Percentiles rank a stretch among this genome's conserved stretches.
Evolutionary conservation across 305 asterid genomes (phyloP).

Genomic region (Rubia peregrina): DNA sequence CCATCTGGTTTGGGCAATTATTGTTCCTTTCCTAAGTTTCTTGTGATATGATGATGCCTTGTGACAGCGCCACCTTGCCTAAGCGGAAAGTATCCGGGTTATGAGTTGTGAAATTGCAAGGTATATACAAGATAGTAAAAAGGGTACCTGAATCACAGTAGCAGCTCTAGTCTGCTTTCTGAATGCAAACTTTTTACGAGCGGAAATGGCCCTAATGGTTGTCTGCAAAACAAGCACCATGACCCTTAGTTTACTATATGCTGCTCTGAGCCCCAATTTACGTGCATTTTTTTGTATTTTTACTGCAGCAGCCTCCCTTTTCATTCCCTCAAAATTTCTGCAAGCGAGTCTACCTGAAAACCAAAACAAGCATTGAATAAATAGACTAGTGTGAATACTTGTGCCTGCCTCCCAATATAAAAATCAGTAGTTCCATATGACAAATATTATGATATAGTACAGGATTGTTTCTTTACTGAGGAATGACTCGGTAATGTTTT

Average conservation of each 20-base stretch:
- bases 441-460: neutral
- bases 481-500: slow-evolving; percentile 12
- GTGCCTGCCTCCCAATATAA: neutral
- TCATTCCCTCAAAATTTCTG: slow-evolving; percentile 48
- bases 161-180: slow-evolving; percentile 81
- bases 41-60: slow-evolving; percentile 49
- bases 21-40: slow-evolving; percentile 68
- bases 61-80: slow-evolving; percentile 91
- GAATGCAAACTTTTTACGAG: slow-evolving; percentile 49
- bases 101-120: slow-evolving; percentile 19
- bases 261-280: slow-evolving; percentile 51
- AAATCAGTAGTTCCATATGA: slow-evolving; percentile 4
- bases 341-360: slow-evolving; percentile 76
- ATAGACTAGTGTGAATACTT: slow-evolving; percentile 14
- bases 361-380: slow-evolving; percentile 14
- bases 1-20: slow-evolving; percentile 81
- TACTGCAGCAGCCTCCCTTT: slow-evolving; percentile 77
- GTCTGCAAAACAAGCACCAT: slow-evolving; percentile 78
- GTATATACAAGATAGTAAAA: slow-evolving; percentile 15
- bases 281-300: slow-evolving; percentile 61
- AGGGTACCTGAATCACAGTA: slow-evolving; percentile 64
- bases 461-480: neutral
- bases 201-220: slow-evolving; percentile 69
- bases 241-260: slow-evolving; percentile 43
- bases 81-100: slow-evolving; percentile 25